Conservation (phyloP, 2,329 filamentous ascomycete genomes). For the Phoma sp. region DNA sequence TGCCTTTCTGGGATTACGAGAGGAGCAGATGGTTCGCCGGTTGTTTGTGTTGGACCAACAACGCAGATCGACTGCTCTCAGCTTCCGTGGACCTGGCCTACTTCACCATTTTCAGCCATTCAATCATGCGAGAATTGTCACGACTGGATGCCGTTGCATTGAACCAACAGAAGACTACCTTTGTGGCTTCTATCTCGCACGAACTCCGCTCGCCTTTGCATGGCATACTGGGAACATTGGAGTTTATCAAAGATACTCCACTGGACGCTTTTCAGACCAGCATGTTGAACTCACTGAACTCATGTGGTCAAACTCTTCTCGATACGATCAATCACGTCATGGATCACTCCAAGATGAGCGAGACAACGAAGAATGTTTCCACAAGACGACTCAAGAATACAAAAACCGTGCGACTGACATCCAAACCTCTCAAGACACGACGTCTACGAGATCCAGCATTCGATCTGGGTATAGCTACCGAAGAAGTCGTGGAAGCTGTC, state of each 20-base stretch:
- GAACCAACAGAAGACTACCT: conserved; percentile 56
- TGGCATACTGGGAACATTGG: conserved; percentile 53
- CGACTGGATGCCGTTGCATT: conserved; percentile 58
- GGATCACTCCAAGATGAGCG: conserved; percentile 40
- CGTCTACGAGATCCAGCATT: conserved; percentile 26
- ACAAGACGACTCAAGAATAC: conserved; percentile 40
- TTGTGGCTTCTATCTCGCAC: conserved; percentile 60
- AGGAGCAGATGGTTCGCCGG: conserved; percentile 47
- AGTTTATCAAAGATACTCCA: conserved; percentile 56
- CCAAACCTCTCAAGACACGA: conserved; percentile 39
- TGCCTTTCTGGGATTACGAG: conserved; percentile 50
- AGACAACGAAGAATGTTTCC: conserved; percentile 45
- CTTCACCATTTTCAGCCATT: conserved; percentile 51
- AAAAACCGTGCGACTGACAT: conserved; percentile 36
- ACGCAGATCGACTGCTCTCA: conserved; percentile 36
- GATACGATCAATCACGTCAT: conserved; percentile 51
- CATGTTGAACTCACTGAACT: conserved; percentile 53
- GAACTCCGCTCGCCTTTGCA: conserved; percentile 57
- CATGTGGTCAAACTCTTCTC: conserved; percentile 58
- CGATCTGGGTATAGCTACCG: conserved; percentile 26
- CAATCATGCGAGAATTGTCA: conserved; percentile 64
- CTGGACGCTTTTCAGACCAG: conserved; percentile 51
- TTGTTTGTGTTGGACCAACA: conserved; percentile 45
- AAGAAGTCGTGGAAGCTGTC: conserved; percentile 35
- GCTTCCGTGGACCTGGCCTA: conserved; percentile 40